Base-by-base conservation (phyloP, 2,329 filamentous ascomycete species). In the Colletotrichum trifolii region DNA sequence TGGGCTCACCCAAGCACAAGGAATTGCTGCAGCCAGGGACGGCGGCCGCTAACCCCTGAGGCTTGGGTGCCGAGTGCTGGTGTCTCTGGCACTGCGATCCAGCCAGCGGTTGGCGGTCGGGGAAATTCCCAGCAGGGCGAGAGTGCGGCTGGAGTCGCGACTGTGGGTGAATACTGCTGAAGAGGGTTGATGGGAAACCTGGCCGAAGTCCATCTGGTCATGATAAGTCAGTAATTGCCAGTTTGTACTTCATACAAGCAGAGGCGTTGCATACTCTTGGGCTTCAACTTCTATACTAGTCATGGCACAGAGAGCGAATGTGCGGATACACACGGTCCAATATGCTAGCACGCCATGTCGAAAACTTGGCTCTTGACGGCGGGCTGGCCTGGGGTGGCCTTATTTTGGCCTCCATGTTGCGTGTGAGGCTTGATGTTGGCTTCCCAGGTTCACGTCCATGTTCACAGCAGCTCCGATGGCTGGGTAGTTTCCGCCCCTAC, bases 271-370 rank as follows among this genome's bases (percentile, higher is more conserved):
- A 25, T 25, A 25, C 25, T 25, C 25, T 25, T 25, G 25, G 25
- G 25, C 25, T 25, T 25, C 25, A 25, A 25, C 4, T 25, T 25
- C 25, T 25, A 25, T 1, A 17, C 17, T 17, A 17, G 17, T 17
- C 1, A 25, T 25, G 25, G 25, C 25, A 25, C 25, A 25, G 25
- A 25, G 25, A 25, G 25, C 25, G 25, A 25, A 25, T 25, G 12
- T 8, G 47, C 46, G 46, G 46, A 35, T 48, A 35, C n/a, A 34
- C 46, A 2, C 35, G 46, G 46, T 34, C 25, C 25, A 5, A 25
- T 40, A 39, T 34, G 60, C 60, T 43, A 38, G 55, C 60, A 63
- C 60, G 60, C 54, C 60, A 64, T 49, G 48, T 11, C 17, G 38
- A n/a, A 15, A 60, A 54, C 43, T 50, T 64, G 56, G 56, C 45